phyloP scores from a whole-genome alignment of 73 alveolate genomes.

The Strombidium stylifer region DNA sequence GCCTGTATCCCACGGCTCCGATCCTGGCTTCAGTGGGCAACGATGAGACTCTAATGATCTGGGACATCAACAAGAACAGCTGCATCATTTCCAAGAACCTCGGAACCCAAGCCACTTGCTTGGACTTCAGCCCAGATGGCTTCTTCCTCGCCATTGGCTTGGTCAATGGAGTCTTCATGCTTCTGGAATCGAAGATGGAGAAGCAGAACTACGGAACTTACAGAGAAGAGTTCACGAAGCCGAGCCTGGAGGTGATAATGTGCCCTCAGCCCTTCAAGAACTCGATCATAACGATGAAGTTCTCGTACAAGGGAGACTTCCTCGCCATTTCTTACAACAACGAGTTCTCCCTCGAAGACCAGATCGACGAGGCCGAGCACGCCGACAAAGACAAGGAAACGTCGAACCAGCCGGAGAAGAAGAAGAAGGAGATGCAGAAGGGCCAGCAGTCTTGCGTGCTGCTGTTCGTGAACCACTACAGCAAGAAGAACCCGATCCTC shows the following conservation, averaged over 20 bases:
- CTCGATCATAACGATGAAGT: slow-evolving; percentile 62
- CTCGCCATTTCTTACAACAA: slow-evolving; percentile 76
- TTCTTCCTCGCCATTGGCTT: slow-evolving; percentile 91
- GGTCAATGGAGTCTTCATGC: slow-evolving; percentile 49
- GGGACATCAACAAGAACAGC: slow-evolving; percentile 83
- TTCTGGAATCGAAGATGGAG: slow-evolving; percentile 59
- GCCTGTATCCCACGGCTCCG: slow-evolving; percentile 68
- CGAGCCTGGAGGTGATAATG: slow-evolving; percentile 51
- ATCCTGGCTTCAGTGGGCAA: slow-evolving; percentile 86
- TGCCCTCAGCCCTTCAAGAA: slow-evolving; percentile 47
- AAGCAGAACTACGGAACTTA: slow-evolving; percentile 51
- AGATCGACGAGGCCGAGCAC: slow-evolving; percentile 51
- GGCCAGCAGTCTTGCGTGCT: too few relatives aligned
- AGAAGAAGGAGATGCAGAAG: too few relatives aligned
- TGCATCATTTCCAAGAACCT: slow-evolving; percentile 74
- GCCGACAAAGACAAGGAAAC: too few relatives aligned
- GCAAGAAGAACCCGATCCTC: too few relatives aligned
- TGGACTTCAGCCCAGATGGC: slow-evolving; percentile 93
- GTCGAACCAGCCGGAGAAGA: too few relatives aligned
- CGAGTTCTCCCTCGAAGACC: slow-evolving; percentile 53
- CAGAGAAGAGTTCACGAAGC: slow-evolving; percentile 51
- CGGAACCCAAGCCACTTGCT: slow-evolving; percentile 81
- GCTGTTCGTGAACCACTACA: too few relatives aligned
- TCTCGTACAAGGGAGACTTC: slow-evolving; percentile 73
- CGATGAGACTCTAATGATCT: slow-evolving; percentile 86